Conservation (phyloP, 495 filamentous ascomycete species). For the Aspergillus coremiiformis region DNA sequence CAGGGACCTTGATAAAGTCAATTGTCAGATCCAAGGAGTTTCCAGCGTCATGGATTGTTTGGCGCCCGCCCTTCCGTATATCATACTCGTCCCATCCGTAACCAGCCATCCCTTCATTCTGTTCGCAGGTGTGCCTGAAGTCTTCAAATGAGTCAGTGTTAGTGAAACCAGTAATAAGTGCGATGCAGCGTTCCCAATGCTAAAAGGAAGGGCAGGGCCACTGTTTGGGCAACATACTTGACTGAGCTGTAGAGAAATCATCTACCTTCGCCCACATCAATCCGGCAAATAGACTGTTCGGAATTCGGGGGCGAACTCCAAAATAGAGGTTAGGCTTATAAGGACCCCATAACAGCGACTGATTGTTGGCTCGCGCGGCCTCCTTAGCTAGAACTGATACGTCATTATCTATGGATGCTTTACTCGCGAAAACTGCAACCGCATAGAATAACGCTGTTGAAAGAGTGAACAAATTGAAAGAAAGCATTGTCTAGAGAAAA, state of each 20-base stretch:
- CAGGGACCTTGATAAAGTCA: slow-evolving; percentile 87
- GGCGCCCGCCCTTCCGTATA: slow-evolving; percentile 71
- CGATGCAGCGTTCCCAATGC: not conserved
- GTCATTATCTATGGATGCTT: slow-evolving; percentile 27
- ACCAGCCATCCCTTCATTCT: slow-evolving; percentile 86
- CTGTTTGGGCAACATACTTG: slow-evolving; percentile 52
- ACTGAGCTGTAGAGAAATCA: slow-evolving; percentile 65
- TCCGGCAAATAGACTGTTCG: slow-evolving; percentile 74
- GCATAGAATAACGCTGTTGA: slow-evolving; percentile 26
- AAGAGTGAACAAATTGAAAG: slow-evolving; percentile 21
- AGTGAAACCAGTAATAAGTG: not conserved
- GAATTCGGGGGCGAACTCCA: slow-evolving; percentile 79
- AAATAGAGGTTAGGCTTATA: slow-evolving; percentile 96
- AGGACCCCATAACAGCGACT: slow-evolving; percentile 91
- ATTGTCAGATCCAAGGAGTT: slow-evolving; percentile 88
- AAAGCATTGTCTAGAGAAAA: slow-evolving; percentile 26
- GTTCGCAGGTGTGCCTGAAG: slow-evolving; percentile 91
- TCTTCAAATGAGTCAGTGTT: slow-evolving; percentile 39
- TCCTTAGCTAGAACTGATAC: slow-evolving; percentile 33
- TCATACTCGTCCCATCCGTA: slow-evolving; percentile 99
- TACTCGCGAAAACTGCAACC: slow-evolving; percentile 26
- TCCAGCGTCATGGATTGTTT: slow-evolving; percentile 81
- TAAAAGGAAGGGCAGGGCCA: not conserved
- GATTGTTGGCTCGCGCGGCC: slow-evolving; percentile 55
- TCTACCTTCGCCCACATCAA: slow-evolving; percentile 90